Evolutionary conservation across 2,329 filamentous ascomycete genomes (phyloP), one percentile per base, ranked within the genome.

Genomic region (Penicillium frequentans): DNA sequence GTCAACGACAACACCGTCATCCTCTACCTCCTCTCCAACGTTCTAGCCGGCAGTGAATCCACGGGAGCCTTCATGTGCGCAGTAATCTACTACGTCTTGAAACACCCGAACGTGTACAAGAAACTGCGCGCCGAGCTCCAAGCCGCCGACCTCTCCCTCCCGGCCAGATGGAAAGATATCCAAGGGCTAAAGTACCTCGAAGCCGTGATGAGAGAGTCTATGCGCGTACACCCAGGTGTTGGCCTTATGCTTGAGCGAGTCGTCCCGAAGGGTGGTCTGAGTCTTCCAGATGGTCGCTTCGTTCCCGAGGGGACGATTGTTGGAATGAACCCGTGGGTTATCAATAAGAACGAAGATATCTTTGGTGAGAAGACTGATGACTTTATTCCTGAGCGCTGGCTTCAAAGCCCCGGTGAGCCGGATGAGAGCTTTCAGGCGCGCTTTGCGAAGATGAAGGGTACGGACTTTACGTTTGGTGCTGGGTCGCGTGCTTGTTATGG

Each of bases 251-350:
- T 84, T 16, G 80, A 84, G 64, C 79, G 83, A 1, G 66, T 80
- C 0, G 82, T 80, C 0, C 82, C 82, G 1, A 55, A 61, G 14
- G 62, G 55, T n/a, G 68, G 68, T 0, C 60, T 69, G 8, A 49
- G 43, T n/a, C 57, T 67, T 5, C 57, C 61, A 3, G 64, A 69
- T 23, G 63, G 61, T 5, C 59, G 61, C 5, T 64, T 59, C 45
- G 60, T 71, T 6, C 65, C 69, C 0, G 55, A 55, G 3, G 69
- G 68, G 6, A 69, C 67, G 7, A 56, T 66, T 13, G 60, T 72
- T 3, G 71, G 90, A 7, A 89, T 86, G 69, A 90, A 85, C 52
- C 84, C 89, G 0, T 92, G 89, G 89, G 84, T 91, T 16, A 78
- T 93, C 33, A 89, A 93, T 66, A 82, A 87, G 3, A 81, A 86